These are phyloP conservation scores for Erysimum cheiranthoides DNA, from an alignment of 345 rosid species.

Conservation along the genomic window DNA sequence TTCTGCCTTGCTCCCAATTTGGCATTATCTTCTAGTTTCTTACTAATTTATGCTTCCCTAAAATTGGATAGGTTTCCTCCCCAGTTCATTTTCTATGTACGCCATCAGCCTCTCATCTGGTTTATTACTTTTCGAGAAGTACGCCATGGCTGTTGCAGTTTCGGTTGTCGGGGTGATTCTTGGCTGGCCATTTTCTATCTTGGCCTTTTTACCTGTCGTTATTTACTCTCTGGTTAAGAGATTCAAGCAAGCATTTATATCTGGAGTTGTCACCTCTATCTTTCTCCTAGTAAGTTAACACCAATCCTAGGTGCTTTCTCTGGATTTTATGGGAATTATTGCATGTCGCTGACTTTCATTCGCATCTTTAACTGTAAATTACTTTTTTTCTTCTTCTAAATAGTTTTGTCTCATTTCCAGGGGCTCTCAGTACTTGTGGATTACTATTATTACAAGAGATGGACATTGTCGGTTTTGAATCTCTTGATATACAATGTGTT, in stretches of 20 bases:
- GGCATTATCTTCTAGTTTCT: neutral
- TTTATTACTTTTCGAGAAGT: constrained; percentile 82
- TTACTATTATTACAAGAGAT: constrained; percentile 65
- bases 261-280: constrained; percentile 72
- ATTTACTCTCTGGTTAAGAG: constrained; percentile 66
- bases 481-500: constrained; percentile 88
- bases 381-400: constrained; percentile 17
- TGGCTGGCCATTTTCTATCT: constrained; percentile 97
- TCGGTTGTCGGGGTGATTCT: constrained; percentile 84
- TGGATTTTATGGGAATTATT: neutral
- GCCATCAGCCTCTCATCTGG: constrained; percentile 95
- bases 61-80: constrained; percentile 74
- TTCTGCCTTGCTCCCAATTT: neutral
- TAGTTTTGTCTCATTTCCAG: constrained; percentile 51
- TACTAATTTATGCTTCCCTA: constrained; percentile 11
- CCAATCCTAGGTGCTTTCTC: constrained; percentile 2
- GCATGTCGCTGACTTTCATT: constrained; percentile 17
- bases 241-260: constrained; percentile 68
- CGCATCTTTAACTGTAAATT: constrained; percentile 2
- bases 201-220: constrained; percentile 89
- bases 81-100: constrained; percentile 98
- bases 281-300: constrained; percentile 66
- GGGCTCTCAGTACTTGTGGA: constrained; percentile 75
- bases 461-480: constrained; percentile 92
- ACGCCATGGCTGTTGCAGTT: constrained; percentile 71